phyloP scores from a whole-genome alignment of 2,329 filamentous ascomycete genomes.

The Eutypella sp. region DNA sequence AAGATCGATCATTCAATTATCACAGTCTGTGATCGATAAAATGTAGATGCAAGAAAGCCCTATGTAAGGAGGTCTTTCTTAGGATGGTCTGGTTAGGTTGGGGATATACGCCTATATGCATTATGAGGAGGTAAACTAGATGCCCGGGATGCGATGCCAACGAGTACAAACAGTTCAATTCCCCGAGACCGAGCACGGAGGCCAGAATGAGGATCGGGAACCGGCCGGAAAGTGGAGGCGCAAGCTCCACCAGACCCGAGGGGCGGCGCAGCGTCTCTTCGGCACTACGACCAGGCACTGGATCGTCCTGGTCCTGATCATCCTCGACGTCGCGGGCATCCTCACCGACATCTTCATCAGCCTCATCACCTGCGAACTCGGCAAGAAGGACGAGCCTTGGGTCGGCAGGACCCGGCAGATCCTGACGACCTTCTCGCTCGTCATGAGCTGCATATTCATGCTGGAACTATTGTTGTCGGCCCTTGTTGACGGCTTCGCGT shows the following conservation, averaged over 20 bases:
- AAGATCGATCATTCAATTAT: too few relatives aligned
- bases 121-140: too few relatives aligned
- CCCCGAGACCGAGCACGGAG: neutral
- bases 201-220: neutral
- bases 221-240: slow-evolving; percentile 4
- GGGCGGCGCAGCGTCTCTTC: slow-evolving; percentile 18
- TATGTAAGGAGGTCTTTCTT: too few relatives aligned
- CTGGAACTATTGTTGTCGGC: slow-evolving; percentile 54
- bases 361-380: slow-evolving; percentile 43
- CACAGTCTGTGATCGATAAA: too few relatives aligned
- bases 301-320: slow-evolving; percentile 37
- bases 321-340: slow-evolving; percentile 41
- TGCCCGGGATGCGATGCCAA: neutral
- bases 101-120: neutral
- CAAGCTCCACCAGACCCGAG: slow-evolving; percentile 7
- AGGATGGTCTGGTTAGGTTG: too few relatives aligned
- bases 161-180: slow-evolving; percentile 4
- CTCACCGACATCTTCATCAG: slow-evolving; percentile 44
- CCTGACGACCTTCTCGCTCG: slow-evolving; percentile 48
- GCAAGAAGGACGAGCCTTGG: slow-evolving; percentile 35
- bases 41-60: too few relatives aligned
- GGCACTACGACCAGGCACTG: slow-evolving; percentile 40
- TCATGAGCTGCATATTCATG: slow-evolving; percentile 62
- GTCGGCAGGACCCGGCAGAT: slow-evolving; percentile 29
- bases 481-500: slow-evolving; percentile 58